Evolutionary conservation across 2,329 filamentous ascomycete genomes (phyloP).

Genomic region (Aaosphaeria arxii): DNA sequence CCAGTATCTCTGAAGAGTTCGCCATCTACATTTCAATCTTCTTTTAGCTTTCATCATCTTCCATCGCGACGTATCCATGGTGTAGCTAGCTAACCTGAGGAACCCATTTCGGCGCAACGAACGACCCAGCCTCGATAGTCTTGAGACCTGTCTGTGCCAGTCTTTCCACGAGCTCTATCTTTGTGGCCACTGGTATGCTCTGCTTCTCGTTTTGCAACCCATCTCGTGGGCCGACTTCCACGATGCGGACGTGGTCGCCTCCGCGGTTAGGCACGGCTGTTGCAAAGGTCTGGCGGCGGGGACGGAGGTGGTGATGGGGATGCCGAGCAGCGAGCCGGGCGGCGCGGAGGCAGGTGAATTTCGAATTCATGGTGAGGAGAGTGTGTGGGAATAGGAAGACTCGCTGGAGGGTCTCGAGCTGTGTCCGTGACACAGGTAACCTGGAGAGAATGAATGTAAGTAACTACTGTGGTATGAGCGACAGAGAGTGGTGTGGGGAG

Average conservation of each 20-base stretch:
- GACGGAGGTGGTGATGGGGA: slow-evolving; percentile 6
- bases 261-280: slow-evolving; percentile 28
- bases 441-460: too few species aligned
- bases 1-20: slow-evolving; percentile 71
- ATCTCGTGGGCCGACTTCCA: slow-evolving; percentile 82
- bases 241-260: slow-evolving; percentile 55
- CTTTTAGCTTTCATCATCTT: neutral
- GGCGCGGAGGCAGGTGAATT: slow-evolving; percentile 27
- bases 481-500: too few species aligned
- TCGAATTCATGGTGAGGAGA: slow-evolving; percentile 23
- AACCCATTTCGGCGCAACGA: slow-evolving; percentile 81
- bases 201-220: slow-evolving; percentile 84
- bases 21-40: slow-evolving; percentile 62
- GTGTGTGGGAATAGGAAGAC: too few species aligned
- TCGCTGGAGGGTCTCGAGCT: too few species aligned
- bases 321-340: slow-evolving; percentile 35
- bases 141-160: slow-evolving; percentile 66
- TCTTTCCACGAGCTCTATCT: slow-evolving; percentile 71
- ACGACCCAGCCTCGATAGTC: slow-evolving; percentile 77
- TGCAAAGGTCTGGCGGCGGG: slow-evolving; percentile 25
- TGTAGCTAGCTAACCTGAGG: slow-evolving; percentile 60
- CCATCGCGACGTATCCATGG: slow-evolving; percentile 43
- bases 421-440: too few species aligned
- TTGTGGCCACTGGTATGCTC: slow-evolving; percentile 66
- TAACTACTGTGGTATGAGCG: too few species aligned